phyloP scores from a whole-genome alignment of 1,284 basidiomycete genomes.

The Apiotrichum mycotoxinovorans region DNA sequence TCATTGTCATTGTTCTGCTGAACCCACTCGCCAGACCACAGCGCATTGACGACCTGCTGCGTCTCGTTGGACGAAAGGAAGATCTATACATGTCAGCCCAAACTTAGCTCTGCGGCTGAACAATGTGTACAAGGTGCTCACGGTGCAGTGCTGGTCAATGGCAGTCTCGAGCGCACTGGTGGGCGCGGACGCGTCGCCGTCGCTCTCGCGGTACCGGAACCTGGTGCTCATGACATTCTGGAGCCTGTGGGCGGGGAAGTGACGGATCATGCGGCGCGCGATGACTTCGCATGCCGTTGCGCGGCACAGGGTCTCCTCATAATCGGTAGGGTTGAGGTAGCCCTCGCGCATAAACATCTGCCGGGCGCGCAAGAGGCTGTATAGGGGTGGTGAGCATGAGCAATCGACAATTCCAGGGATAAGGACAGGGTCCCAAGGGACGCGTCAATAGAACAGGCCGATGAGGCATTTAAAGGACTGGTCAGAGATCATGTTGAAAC shows the following conservation, averaged over 20 bases:
- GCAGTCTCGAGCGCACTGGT: conserved; percentile 74
- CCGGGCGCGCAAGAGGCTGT: conserved; percentile 73
- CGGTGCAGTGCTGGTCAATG: conserved; percentile 64
- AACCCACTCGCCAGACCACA: conserved; percentile 78
- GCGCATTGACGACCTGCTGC: conserved; percentile 60
- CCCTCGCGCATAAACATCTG: conserved; percentile 65
- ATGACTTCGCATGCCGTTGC: conserved; percentile 82
- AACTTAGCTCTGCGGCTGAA: background rate
- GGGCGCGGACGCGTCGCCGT: conserved; percentile 72
- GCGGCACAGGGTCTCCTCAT: conserved; percentile 78
- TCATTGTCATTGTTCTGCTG: conserved; percentile 56
- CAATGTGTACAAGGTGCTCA: conserved; percentile 23
- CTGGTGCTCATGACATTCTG: conserved; percentile 67
- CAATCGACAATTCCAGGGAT: background rate
- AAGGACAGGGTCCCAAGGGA: background rate
- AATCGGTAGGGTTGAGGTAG: conserved; percentile 60
- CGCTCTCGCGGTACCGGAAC: conserved; percentile 66
- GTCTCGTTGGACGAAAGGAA: conserved; percentile 85
- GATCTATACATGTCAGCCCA: conserved; percentile 52
- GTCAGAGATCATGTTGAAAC: too few relatives aligned
- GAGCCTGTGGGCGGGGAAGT: conserved; percentile 61
- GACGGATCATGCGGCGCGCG: conserved; percentile 74
- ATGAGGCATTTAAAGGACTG: too few relatives aligned
- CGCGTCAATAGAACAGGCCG: background rate
- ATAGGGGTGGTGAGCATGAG: conserved; percentile 52